Evolutionary conservation across 345 rosid genomes (phyloP), one percentile per base, ranked within the genome.

Genomic region (Salix exigua): DNA sequence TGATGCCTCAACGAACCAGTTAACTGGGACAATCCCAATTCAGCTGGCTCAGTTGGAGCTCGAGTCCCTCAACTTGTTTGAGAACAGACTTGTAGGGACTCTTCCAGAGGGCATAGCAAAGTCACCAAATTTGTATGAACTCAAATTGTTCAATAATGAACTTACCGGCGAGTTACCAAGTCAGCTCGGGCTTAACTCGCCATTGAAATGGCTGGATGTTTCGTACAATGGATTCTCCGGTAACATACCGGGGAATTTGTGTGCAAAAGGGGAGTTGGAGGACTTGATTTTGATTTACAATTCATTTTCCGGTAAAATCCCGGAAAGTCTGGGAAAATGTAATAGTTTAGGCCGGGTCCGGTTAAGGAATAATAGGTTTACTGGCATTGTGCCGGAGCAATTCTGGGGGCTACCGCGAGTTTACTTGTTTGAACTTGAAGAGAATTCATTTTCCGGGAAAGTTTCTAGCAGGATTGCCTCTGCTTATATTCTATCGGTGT

Each of bases 331-430:
- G 4, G 90, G 89, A 1, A 84, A 84, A 25, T 96, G 98, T 77
- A 61, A 63, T 75, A 96, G 93, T 86, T 86, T 91, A 63, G 46
- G 63, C 14, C 91, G 98, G 55, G 88, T 92, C 60, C 87, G 98
- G 31, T 68, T 96, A 40, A 86, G 73, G 82, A 81, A 84, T 74
- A 93, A 93, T 62, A 72, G 63, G 73, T 84, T 96, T 12, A 81
- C 90, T 0, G 98, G 98, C 71, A 50, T 72, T 0, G 82, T 96
- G 38, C 94, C 98, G 1, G 84, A 83, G 17, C 81, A 75, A 0
- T 83, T 96, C 53, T 96, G 99, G 99, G 96, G 92, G 4, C 82
- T 89, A 74, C 97, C 96, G 25, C 78, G 76, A 19, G 83, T 88
- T 5, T 87, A 76, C 72, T 87, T 96, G 73, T 85, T 96, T 26